Conservation (phyloP, 257 asterid genomes). For the Eucommia ulmoides region DNA sequence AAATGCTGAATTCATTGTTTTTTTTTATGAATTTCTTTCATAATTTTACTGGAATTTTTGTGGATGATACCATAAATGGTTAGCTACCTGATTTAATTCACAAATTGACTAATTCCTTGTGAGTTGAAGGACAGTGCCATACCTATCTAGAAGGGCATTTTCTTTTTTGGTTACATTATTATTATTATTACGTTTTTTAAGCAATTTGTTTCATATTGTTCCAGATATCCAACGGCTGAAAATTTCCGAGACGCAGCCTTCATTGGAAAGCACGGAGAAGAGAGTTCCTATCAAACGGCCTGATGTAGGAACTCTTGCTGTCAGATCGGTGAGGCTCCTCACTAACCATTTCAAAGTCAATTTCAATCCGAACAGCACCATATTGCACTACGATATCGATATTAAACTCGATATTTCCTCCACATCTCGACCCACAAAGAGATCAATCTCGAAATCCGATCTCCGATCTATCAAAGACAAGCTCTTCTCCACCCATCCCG, state of each 20-base stretch:
- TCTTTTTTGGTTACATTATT: neutral
- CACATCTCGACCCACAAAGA: conserved; percentile 16
- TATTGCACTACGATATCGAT: conserved; percentile 51
- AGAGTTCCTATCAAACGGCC: conserved; percentile 43
- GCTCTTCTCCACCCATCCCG: conserved; percentile 17
- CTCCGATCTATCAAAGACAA: conserved; percentile 28
- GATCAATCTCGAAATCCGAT: conserved; percentile 22
- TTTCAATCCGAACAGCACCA: conserved; percentile 19
- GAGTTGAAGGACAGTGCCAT: neutral
- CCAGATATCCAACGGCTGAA: conserved; percentile 7
- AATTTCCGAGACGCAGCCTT: conserved; percentile 13
- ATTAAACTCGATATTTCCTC: conserved; percentile 21
- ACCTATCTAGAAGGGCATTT: neutral
- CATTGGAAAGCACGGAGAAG: conserved; percentile 5
- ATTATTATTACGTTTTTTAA: neutral
- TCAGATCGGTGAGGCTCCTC: conserved; percentile 22
- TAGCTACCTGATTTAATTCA: neutral
- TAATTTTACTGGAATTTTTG: neutral
- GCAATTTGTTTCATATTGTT: conserved; percentile 15
- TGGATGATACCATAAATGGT: neutral
- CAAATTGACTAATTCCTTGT: neutral
- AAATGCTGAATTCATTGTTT: neutral
- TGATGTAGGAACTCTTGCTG: conserved; percentile 29
- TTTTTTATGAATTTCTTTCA: neutral
- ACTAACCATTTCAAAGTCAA: conserved; percentile 57